Percentiles rank a stretch among this genome's conserved stretches.
phyloP scores from a whole-genome alignment of 768 basidiomycete genomes.

The Astraeus odoratus region DNA sequence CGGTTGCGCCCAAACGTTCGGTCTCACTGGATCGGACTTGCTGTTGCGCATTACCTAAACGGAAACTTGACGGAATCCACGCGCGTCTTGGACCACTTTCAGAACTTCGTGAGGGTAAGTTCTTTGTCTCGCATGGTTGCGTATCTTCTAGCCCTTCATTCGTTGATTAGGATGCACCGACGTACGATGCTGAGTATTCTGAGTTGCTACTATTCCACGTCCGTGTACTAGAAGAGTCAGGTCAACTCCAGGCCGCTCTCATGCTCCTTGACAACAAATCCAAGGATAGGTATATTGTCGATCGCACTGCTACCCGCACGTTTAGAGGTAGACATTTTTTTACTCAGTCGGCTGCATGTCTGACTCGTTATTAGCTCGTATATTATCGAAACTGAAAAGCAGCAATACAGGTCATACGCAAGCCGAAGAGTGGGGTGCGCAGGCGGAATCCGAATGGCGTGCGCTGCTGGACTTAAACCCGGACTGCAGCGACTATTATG shows the following conservation, averaged over 20 bases:
- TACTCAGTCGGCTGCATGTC: background rate
- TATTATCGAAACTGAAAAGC: constrained; percentile 53
- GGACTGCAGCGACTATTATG: constrained; percentile 77
- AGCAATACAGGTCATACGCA: constrained; percentile 8
- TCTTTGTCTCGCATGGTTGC: background rate
- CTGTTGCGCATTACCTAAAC: constrained; percentile 82
- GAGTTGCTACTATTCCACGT: constrained; percentile 79
- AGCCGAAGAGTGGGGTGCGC: constrained; percentile 38
- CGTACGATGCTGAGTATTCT: constrained; percentile 77
- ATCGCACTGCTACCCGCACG: constrained; percentile 63
- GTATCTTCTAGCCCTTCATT: constrained; percentile 5
- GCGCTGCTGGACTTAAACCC: constrained; percentile 79
- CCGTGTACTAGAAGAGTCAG: constrained; percentile 64
- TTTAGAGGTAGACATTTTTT: constrained; percentile 50
- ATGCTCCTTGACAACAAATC: constrained; percentile 55
- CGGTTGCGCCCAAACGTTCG: constrained; percentile 75
- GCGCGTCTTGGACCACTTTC: constrained; percentile 67
- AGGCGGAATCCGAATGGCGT: constrained; percentile 79
- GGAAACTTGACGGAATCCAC: constrained; percentile 66
- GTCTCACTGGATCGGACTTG: constrained; percentile 84
- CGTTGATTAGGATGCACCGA: constrained; percentile 55
- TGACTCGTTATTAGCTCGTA: constrained; percentile 48
- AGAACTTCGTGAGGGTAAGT: constrained; percentile 59
- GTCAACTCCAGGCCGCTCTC: constrained; percentile 54
- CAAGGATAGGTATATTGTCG: constrained; percentile 61